Conservation (phyloP, 768 basidiomycete species). For the Rubroboletus satanas region DNA sequence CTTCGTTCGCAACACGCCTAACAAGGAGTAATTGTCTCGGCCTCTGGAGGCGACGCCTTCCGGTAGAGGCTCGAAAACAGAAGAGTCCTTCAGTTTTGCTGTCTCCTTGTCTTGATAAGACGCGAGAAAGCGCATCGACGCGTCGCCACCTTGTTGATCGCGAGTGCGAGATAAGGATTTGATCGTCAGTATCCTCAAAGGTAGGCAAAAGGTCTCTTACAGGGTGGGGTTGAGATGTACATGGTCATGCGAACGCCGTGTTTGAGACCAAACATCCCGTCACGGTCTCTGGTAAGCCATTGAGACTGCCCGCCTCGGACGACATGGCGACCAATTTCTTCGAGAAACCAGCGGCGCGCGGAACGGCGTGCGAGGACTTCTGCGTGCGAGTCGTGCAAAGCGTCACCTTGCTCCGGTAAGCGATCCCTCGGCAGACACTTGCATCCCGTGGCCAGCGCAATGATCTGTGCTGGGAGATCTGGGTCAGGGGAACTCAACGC, state of each 20-base stretch:
- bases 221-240: constrained; percentile 73
- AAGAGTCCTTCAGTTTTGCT: constrained; percentile 62
- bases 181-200: constrained; percentile 37
- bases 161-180: neutral
- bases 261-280: constrained; percentile 45
- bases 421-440: constrained; percentile 72
- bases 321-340: constrained; percentile 47
- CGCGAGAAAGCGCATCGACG: constrained; percentile 77
- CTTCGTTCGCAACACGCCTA: constrained; percentile 85
- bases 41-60: constrained; percentile 57
- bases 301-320: constrained; percentile 34
- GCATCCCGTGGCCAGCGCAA: constrained; percentile 77
- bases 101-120: constrained; percentile 68
- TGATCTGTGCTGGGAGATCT: constrained; percentile 40
- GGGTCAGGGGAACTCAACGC: constrained; percentile 42
- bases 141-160: constrained; percentile 77
- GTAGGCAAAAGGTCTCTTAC: constrained; percentile 42
- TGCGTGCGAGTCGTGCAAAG: constrained; percentile 86
- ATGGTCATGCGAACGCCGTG: constrained; percentile 52
- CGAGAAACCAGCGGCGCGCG: constrained; percentile 73
- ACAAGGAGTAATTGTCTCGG: constrained; percentile 69
- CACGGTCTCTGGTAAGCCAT: constrained; percentile 43
- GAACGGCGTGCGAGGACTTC: constrained; percentile 87
- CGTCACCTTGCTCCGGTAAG: constrained; percentile 68
- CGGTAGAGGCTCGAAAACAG: constrained; percentile 33